Conservation (phyloP, 345 rosid genomes). For the Sisymbrium irio region DNA sequence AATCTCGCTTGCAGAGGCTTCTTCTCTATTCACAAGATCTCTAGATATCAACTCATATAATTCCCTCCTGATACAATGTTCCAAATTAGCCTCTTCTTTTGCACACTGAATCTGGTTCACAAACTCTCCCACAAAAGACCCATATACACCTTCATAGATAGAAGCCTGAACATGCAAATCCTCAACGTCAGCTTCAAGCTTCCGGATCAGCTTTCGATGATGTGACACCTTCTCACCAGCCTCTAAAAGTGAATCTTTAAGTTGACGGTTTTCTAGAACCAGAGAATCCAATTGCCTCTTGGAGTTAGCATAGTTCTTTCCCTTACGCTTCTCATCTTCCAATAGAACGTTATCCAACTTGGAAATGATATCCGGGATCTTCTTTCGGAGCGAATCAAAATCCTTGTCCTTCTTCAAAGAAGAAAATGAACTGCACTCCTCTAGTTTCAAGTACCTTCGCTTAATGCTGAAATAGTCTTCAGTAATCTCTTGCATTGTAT, state of each 20-base stretch:
- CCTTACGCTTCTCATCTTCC: slow-evolving; percentile 40
- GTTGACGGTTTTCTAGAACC: slow-evolving; percentile 45
- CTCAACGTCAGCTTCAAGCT: slow-evolving; percentile 43
- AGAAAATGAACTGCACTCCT: slow-evolving; percentile 39
- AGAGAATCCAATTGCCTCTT: slow-evolving; percentile 50
- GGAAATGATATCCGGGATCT: slow-evolving; percentile 50
- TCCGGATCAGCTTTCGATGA: slow-evolving; percentile 29
- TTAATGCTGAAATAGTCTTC: slow-evolving; percentile 54
- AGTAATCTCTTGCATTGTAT: slow-evolving; percentile 49
- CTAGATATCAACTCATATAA: slow-evolving; percentile 10
- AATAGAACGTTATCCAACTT: slow-evolving; percentile 52
- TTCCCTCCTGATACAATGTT: slow-evolving; percentile 29
- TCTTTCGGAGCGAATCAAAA: slow-evolving; percentile 56
- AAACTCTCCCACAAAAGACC: slow-evolving; percentile 44
- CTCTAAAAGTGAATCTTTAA: slow-evolving; percentile 49
- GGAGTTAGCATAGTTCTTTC: slow-evolving; percentile 31
- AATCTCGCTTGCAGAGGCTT: slow-evolving; percentile 12
- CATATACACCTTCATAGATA: slow-evolving; percentile 45
- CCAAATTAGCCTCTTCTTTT: slow-evolving; percentile 34
- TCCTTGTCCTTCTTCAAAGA: slow-evolving; percentile 58
- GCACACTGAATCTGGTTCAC: slow-evolving; percentile 32
- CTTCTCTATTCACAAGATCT: not conserved
- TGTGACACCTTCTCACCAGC: slow-evolving; percentile 30
- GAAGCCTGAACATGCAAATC: slow-evolving; percentile 49
- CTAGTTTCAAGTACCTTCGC: slow-evolving; percentile 50